These are phyloP conservation scores for Nicotiana attenuata DNA, from an alignment of 257 asterid genomes.

Conservation along the genomic window DNA sequence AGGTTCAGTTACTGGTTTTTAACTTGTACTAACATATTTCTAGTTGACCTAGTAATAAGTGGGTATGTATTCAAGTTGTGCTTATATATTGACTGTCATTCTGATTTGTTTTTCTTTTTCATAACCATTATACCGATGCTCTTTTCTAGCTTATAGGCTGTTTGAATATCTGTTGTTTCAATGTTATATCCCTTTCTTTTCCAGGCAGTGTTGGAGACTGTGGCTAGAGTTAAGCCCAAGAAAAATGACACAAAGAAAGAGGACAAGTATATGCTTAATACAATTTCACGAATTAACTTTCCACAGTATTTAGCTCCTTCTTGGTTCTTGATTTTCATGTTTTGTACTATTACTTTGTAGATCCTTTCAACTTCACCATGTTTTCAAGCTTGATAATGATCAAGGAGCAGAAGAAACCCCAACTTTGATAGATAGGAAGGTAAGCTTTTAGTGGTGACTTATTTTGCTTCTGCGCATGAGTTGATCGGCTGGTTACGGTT, in stretches of 20 bases:
- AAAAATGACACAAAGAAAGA: slow-evolving; percentile 94
- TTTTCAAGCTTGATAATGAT: slow-evolving; percentile 93
- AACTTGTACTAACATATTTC: neutral
- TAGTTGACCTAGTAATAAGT: neutral
- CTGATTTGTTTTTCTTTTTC: neutral
- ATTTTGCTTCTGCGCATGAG: neutral
- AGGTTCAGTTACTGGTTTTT: neutral
- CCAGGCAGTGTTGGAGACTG: slow-evolving; percentile 98
- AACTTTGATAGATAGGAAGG: slow-evolving; percentile 96
- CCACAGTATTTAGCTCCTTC: slow-evolving; percentile 6
- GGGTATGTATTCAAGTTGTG: neutral
- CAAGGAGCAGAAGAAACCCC: slow-evolving; percentile 97
- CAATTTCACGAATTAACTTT: slow-evolving; percentile 3
- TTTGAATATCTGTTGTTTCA: slow-evolving; percentile 17
- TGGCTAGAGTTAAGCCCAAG: slow-evolving; percentile 93
- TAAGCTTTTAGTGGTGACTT: slow-evolving; percentile 18
- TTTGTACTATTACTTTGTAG: slow-evolving; percentile 35
- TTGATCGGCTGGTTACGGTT: neutral
- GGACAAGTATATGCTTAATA: slow-evolving; percentile 55
- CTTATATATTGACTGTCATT: neutral
- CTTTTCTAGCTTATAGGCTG: slow-evolving; percentile 4
- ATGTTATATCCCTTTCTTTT: slow-evolving; percentile 13
- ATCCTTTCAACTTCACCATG: slow-evolving; percentile 74
- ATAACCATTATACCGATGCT: neutral
- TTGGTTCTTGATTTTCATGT: slow-evolving; percentile 12